Percentiles rank a stretch among this genome's conserved stretches.
Evolutionary conservation across 306 rosid genomes (phyloP).

Genomic region (Castanea sativa): DNA sequence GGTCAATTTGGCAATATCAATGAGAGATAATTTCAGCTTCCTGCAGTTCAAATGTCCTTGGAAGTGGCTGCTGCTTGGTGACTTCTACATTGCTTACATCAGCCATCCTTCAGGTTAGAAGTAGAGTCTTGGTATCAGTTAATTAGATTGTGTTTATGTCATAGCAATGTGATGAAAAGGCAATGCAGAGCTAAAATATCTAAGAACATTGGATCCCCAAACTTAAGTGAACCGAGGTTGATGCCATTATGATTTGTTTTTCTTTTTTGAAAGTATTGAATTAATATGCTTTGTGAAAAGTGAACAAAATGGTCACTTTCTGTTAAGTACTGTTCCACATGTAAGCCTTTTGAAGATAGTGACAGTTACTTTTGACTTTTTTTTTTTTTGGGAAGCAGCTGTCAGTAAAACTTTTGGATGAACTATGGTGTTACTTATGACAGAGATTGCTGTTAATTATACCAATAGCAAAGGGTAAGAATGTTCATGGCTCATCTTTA

Average conservation of each 20-base stretch:
- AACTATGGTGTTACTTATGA: slow-evolving; percentile 23
- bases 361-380: slow-evolving; percentile 5
- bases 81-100: background rate
- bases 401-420: slow-evolving; percentile 15
- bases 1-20: background rate
- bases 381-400: too few species aligned
- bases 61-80: background rate
- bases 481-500: slow-evolving; percentile 17
- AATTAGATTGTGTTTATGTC: background rate
- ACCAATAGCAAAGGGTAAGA: background rate
- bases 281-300: slow-evolving; percentile 23
- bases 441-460: slow-evolving; percentile 31
- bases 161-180: background rate
- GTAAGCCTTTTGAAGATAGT: slow-evolving; percentile 9
- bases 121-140: background rate
- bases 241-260: background rate
- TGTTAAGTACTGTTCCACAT: slow-evolving; percentile 27
- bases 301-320: slow-evolving; percentile 19
- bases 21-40: background rate
- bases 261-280: slow-evolving; percentile 11
- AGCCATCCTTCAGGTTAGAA: background rate
- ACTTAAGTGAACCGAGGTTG: slow-evolving; percentile 3
- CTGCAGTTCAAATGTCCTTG: background rate
- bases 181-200: slow-evolving; percentile 11
- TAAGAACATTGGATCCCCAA: slow-evolving; percentile 13